phyloP scores from a whole-genome alignment of 164 flowering plant genomes.

The Berberis vulgaris region DNA sequence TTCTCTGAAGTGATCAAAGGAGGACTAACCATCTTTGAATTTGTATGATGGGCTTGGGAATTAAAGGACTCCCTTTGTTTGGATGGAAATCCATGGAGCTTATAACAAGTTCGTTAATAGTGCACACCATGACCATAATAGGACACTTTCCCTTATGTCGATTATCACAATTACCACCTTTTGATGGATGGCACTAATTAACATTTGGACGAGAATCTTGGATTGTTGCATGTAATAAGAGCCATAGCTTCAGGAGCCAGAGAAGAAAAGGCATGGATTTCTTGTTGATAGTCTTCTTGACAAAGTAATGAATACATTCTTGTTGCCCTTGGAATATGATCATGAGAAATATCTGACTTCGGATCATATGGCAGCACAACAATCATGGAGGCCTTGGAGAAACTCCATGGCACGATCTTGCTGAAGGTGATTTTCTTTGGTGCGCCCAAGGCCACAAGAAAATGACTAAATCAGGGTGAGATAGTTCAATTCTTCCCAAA shows the following conservation, averaged over 20 bases:
- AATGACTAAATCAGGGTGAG: neutral
- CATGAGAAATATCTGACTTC: neutral
- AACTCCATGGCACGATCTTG: slow-evolving; percentile 1
- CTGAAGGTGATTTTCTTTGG: neutral
- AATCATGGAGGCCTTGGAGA: slow-evolving; percentile 3
- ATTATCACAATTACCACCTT: neutral
- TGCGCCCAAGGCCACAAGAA: neutral
- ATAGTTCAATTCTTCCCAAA: slow-evolving; percentile 1
- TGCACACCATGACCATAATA: neutral
- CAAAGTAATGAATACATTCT: too few species aligned
- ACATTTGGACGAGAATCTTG: neutral
- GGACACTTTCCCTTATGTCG: neutral
- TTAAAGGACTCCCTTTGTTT: too few species aligned
- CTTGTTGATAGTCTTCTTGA: neutral
- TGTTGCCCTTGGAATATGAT: neutral
- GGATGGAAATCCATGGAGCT: neutral
- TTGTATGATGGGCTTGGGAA: too few species aligned
- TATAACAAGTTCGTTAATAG: neutral
- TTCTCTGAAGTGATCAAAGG: too few species aligned
- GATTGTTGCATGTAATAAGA: neutral
- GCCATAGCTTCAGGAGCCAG: neutral
- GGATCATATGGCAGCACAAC: neutral
- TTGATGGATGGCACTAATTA: too few species aligned
- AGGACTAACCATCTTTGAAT: too few species aligned
- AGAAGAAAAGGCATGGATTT: neutral